These are phyloP conservation scores for Aciculosporium take DNA, from an alignment of 2,329 filamentous ascomycete genomes.

Conservation along the genomic window DNA sequence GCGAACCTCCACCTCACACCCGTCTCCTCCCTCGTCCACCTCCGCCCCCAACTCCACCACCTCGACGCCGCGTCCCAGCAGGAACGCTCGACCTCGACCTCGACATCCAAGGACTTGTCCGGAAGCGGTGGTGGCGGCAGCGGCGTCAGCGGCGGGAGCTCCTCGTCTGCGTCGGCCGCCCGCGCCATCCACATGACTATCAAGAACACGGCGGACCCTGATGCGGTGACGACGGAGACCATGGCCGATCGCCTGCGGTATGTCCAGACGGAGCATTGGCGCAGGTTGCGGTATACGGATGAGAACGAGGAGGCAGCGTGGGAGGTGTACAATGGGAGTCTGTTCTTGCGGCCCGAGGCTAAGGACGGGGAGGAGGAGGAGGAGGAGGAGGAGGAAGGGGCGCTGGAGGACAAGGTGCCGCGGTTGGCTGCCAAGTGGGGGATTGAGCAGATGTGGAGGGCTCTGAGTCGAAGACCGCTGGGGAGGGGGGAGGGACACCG, in stretches of 20 bases:
- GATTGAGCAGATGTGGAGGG: too few species aligned
- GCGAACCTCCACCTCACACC: slow-evolving; percentile 79
- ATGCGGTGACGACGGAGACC: slow-evolving; percentile 50
- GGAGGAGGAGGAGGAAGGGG: slow-evolving; percentile 8
- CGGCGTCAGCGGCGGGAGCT: too few species aligned
- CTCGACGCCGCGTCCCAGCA: slow-evolving; percentile 72
- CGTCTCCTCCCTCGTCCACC: slow-evolving; percentile 68
- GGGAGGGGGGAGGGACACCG: too few species aligned
- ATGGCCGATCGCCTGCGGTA: slow-evolving; percentile 61
- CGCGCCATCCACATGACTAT: slow-evolving; percentile 78
- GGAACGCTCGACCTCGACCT: slow-evolving; percentile 32
- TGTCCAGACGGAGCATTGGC: slow-evolving; percentile 76
- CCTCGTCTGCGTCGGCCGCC: slow-evolving; percentile 38
- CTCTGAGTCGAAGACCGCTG: too few species aligned
- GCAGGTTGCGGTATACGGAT: slow-evolving; percentile 63
- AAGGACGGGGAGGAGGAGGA: slow-evolving; percentile 7
- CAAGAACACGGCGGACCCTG: slow-evolving; percentile 58
- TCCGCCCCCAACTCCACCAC: slow-evolving; percentile 86
- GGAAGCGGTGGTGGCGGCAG: too few species aligned
- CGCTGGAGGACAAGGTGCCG: slow-evolving; percentile 24
- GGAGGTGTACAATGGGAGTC: slow-evolving; percentile 57
- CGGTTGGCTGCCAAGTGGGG: slow-evolving; percentile 27
- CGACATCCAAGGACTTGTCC: slow-evolving; percentile 23
- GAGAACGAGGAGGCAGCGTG: slow-evolving; percentile 67
- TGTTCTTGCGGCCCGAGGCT: slow-evolving; percentile 29